These are phyloP conservation scores for Quercus ilex DNA, from an alignment of 306 rosid species.

Conservation along the genomic window DNA sequence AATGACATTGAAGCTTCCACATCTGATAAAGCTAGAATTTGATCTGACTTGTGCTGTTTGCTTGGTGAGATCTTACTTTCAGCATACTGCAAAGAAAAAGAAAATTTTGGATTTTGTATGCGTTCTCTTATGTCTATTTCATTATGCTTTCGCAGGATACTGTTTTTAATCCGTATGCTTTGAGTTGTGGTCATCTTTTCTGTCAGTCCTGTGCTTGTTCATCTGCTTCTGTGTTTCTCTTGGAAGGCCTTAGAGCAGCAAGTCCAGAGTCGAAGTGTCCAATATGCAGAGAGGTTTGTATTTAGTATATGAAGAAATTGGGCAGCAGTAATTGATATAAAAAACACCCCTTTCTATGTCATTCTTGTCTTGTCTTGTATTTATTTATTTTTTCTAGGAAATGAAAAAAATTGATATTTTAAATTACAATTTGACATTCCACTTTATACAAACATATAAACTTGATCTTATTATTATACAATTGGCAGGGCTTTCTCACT, in stretches of 20 bases:
- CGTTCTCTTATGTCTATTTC: constrained; percentile 14
- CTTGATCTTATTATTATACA: no score
- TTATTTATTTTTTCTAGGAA: no score
- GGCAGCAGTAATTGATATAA: not conserved
- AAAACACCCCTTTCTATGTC: not conserved
- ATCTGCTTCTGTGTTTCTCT: constrained; percentile 75
- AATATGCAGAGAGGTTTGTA: constrained; percentile 86
- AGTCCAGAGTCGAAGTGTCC: constrained; percentile 65
- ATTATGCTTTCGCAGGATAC: constrained; percentile 48
- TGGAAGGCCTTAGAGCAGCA: constrained; percentile 76
- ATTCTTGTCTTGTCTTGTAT: not conserved
- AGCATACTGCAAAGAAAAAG: not conserved
- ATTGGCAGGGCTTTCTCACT: no score
- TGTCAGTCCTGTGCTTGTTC: constrained; percentile 95
- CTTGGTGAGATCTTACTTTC: constrained; percentile 57
- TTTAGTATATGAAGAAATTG: constrained; percentile 1
- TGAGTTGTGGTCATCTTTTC: constrained; percentile 87
- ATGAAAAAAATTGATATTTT: no score
- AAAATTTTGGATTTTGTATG: not conserved
- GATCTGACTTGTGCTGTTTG: constrained; percentile 85
- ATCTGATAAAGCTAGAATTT: constrained; percentile 62
- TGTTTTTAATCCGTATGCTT: constrained; percentile 79
- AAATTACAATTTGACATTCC: no score
- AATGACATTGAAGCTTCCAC: constrained; percentile 67
- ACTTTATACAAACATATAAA: no score